These are phyloP conservation scores for Podila epigama DNA, from an alignment of 192 early-diverging fungal genomes.

Conservation along the genomic window DNA sequence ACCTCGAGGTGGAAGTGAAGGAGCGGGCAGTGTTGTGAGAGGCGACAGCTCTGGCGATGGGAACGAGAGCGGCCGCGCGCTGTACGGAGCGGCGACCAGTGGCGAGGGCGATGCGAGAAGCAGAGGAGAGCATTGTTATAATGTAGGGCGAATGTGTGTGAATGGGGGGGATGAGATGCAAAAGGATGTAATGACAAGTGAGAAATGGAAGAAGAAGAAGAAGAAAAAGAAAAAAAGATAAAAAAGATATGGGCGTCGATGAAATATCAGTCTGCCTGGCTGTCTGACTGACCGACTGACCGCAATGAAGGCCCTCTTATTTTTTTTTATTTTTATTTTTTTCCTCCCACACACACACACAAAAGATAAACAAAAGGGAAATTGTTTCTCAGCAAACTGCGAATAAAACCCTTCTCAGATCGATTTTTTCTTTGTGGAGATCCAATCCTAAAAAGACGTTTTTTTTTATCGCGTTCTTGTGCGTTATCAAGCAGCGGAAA, in stretches of 20 bases:
- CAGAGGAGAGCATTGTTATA: constrained; percentile 41
- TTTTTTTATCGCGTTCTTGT: too few relatives aligned
- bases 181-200: constrained; percentile 2
- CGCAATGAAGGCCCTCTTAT: not conserved
- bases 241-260: not conserved
- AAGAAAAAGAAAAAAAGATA: not conserved
- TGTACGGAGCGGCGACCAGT: constrained; percentile 41
- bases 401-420: too few relatives aligned
- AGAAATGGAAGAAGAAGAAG: not conserved
- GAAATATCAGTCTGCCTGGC: too few relatives aligned
- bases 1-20: constrained; percentile 51
- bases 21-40: constrained; percentile 48
- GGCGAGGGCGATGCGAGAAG: constrained; percentile 29
- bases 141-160: not conserved
- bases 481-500: too few relatives aligned
- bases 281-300: constrained; percentile 18
- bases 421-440: too few relatives aligned
- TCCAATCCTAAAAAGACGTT: too few relatives aligned
- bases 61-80: constrained; percentile 39
- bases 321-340: not conserved
- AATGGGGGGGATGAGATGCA: not conserved
- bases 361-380: too few relatives aligned
- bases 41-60: constrained; percentile 28
- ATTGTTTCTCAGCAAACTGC: too few relatives aligned
- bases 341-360: too few relatives aligned